Base-by-base conservation (phyloP, 1,284 basidiomycete genomes). In the Microbotryum silenes-acaulis region DNA sequence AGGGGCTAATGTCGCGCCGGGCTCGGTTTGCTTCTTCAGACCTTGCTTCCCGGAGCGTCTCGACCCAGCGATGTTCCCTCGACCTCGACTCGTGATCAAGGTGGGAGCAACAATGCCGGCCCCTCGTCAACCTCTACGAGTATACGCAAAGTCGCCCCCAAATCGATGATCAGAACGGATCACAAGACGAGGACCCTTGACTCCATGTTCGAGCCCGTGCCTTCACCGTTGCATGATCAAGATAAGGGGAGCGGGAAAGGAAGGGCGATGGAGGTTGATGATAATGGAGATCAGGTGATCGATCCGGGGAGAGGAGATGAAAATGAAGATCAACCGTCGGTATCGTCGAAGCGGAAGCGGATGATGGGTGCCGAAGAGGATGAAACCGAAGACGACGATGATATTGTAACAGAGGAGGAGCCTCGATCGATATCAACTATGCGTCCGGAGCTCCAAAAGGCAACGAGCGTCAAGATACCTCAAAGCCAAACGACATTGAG, bases 141-240 rank as follows among this genome's bases (percentile, higher is more conserved):
- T 4, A 23, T 52, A 3, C 62, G 59, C 54, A 79, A 76, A 59
- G 65, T 75, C 4, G 77, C 78, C 20, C 88, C 94, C 1, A 88
- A 97, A 56, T 86, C 93, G 73, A 91, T 96, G 79, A 88, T 98
- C 53, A 84, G 96, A 55, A 93, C 91, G 8, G 96, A 94, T 21
- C 79, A 86, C 18, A 81, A 85, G 55, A 88, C 92, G 61, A 83
- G 91, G 49, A 97, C 92, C 0, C 81, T 99, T 14, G 92, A 97
- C 71, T 90, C 90, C 0, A 96, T 96, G 89, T 85, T 94, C n/a
- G 60, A 57, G 1, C 20, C 54, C 1, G 21, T 57, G 9, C 29
- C 59, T 54, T 59, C 14, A 12, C 60, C 1, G 16, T 42, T 56
- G 60, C 9, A 57, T 44, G 33, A 23, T 27, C 20, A 54, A 53